phyloP scores from a whole-genome alignment of 331 rosid genomes.

The Rhamnella rubrinervis region DNA sequence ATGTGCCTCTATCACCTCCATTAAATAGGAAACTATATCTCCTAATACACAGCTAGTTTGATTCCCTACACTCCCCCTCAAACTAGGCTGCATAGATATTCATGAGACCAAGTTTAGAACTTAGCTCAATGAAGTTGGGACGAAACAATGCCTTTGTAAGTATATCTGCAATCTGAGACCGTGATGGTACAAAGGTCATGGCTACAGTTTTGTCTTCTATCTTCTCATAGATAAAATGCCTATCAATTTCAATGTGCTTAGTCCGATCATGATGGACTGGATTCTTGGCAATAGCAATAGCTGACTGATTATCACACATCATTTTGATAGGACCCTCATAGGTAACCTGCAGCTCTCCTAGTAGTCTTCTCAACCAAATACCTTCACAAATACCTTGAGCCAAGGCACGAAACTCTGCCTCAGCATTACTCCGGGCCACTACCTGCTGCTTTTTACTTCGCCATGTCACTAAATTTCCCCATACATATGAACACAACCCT shows the following conservation, averaged over 20 bases:
- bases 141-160: not conserved
- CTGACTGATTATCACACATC: too few relatives aligned
- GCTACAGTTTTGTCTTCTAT: not conserved
- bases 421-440: not conserved
- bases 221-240: not conserved
- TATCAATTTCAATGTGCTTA: not conserved
- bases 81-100: not conserved
- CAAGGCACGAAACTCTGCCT: not conserved
- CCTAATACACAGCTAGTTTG: too few relatives aligned
- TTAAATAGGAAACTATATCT: not conserved
- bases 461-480: not conserved
- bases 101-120: not conserved
- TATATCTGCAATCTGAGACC: not conserved
- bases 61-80: not conserved
- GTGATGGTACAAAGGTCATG: not conserved
- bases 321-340: too few relatives aligned
- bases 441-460: not conserved
- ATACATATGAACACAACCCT: not conserved
- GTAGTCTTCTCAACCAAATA: too few relatives aligned
- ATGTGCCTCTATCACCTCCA: not conserved
- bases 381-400: too few relatives aligned
- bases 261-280: not conserved
- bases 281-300: constrained; percentile 8
- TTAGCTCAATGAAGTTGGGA: not conserved
- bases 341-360: too few relatives aligned